phyloP scores from a whole-genome alignment of 2,329 filamentous ascomycete species.

The Penicillium sp. region DNA sequence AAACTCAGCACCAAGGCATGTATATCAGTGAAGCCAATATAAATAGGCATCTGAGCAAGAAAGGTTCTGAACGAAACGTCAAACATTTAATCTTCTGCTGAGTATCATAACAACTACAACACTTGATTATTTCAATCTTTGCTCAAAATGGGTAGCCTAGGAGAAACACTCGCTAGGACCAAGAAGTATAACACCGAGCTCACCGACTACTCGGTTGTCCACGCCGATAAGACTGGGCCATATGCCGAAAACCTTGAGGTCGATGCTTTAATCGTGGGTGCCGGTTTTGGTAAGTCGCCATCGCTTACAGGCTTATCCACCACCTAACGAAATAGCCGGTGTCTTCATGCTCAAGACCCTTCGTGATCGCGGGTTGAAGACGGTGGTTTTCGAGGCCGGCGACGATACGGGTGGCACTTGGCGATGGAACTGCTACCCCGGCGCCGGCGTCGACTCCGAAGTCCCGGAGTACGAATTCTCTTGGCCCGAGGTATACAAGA shows the following conservation, averaged over 20 bases:
- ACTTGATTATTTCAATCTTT: no score
- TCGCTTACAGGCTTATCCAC: background rate
- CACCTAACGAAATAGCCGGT: slow-evolving; percentile 2
- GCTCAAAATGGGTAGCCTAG: no score
- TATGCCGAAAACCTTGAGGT: slow-evolving; percentile 23
- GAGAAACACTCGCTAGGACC: no score
- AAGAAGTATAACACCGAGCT: slow-evolving; percentile 8
- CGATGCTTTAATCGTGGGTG: slow-evolving; percentile 31
- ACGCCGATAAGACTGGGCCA: slow-evolving; percentile 13
- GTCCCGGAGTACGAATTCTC: slow-evolving; percentile 56
- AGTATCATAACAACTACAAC: no score
- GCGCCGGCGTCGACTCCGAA: slow-evolving; percentile 55
- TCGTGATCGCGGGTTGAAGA: slow-evolving; percentile 41
- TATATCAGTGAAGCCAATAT: no score
- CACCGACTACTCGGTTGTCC: slow-evolving; percentile 9
- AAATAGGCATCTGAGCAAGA: no score
- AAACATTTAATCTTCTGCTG: no score
- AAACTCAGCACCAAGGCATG: no score
- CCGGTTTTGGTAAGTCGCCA: slow-evolving; percentile 22
- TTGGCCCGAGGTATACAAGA: slow-evolving; percentile 48
- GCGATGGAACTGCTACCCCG: slow-evolving; percentile 59
- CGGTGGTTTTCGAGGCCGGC: slow-evolving; percentile 54
- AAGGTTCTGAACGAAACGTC: no score
- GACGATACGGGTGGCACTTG: slow-evolving; percentile 54
- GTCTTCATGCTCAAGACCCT: slow-evolving; percentile 11